These are phyloP conservation scores for Barnettozyma sucrosica DNA, from an alignment of 805 yeast genomes.

Conservation along the genomic window DNA sequence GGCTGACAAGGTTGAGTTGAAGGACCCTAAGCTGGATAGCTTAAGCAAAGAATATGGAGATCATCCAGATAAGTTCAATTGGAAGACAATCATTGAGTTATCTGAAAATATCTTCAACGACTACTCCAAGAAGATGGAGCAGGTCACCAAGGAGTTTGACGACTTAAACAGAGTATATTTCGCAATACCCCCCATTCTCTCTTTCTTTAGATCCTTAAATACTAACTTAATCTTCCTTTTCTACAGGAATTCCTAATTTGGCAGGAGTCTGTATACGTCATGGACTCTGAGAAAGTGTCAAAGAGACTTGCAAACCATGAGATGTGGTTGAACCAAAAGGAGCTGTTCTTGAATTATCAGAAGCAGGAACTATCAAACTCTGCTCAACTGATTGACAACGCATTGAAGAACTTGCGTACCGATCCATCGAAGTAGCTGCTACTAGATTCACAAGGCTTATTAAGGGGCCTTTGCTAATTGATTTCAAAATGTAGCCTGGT, in stretches of 20 bases:
- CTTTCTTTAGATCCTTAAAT: neutral
- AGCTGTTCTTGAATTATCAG: slow-evolving; percentile 15
- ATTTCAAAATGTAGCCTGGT: too few species aligned
- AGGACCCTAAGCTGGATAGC: neutral
- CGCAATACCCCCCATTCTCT: neutral
- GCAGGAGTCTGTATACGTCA: slow-evolving; percentile 24
- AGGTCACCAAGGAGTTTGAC: slow-evolving; percentile 20
- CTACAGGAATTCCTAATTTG: slow-evolving; percentile 21
- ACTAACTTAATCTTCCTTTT: neutral
- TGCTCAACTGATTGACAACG: slow-evolving; percentile 21
- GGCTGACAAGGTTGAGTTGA: neutral
- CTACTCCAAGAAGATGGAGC: slow-evolving; percentile 19
- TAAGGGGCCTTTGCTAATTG: neutral
- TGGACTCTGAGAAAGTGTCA: slow-evolving; percentile 21
- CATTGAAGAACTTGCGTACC: slow-evolving; percentile 17
- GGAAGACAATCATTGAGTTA: slow-evolving; percentile 14
- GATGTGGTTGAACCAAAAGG: slow-evolving; percentile 22
- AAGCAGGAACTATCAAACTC: slow-evolving; percentile 20
- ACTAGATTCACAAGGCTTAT: neutral
- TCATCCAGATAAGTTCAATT: slow-evolving; percentile 8
- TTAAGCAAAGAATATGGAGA: neutral
- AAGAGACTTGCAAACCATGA: slow-evolving; percentile 17
- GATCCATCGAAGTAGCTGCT: neutral
- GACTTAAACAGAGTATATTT: slow-evolving; percentile 16
- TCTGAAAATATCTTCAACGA: slow-evolving; percentile 18